Evolutionary conservation across 768 basidiomycete species (phyloP).

Genomic region (Lactifluus hygrophoroides): DNA sequence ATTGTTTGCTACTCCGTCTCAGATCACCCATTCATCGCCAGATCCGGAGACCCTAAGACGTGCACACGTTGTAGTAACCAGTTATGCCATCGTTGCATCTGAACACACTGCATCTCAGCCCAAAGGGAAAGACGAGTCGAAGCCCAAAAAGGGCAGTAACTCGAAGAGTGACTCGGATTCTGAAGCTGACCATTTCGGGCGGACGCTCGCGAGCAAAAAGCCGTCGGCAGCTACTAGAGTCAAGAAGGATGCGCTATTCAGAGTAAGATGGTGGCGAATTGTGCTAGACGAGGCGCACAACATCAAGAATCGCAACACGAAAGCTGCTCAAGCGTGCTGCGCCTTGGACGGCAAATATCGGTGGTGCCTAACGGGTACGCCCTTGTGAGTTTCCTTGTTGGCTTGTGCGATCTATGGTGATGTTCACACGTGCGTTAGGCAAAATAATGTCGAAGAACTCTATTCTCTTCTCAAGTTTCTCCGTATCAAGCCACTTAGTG

Average conservation of each 20-base stretch:
- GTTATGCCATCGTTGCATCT: slow-evolving; percentile 75
- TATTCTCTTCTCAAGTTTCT: slow-evolving; percentile 87
- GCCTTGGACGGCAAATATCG: slow-evolving; percentile 68
- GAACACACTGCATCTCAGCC: slow-evolving; percentile 55
- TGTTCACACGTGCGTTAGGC: not conserved
- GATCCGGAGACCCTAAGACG: slow-evolving; percentile 47
- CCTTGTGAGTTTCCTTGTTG: slow-evolving; percentile 38
- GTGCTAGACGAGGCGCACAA: slow-evolving; percentile 95
- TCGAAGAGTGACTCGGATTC: slow-evolving; percentile 26
- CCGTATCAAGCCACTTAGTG: slow-evolving; percentile 69
- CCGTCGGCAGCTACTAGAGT: slow-evolving; percentile 33
- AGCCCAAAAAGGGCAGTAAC: slow-evolving; percentile 33
- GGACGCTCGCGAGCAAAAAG: slow-evolving; percentile 36
- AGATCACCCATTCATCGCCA: slow-evolving; percentile 22
- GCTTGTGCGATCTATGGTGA: not conserved
- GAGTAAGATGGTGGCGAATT: slow-evolving; percentile 74
- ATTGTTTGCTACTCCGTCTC: not conserved
- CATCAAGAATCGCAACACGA: slow-evolving; percentile 81
- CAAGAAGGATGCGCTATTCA: slow-evolving; percentile 64
- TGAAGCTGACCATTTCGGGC: slow-evolving; percentile 39
- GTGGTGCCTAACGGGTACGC: slow-evolving; percentile 86
- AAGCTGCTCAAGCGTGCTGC: slow-evolving; percentile 70
- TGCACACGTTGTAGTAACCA: slow-evolving; percentile 75
- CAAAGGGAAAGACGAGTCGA: slow-evolving; percentile 47
- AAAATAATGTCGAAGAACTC: slow-evolving; percentile 74